Evolutionary conservation across 805 yeast species (phyloP), one percentile per base, ranked within the genome.

Genomic region (Saccharomycodes ludwigii): DNA sequence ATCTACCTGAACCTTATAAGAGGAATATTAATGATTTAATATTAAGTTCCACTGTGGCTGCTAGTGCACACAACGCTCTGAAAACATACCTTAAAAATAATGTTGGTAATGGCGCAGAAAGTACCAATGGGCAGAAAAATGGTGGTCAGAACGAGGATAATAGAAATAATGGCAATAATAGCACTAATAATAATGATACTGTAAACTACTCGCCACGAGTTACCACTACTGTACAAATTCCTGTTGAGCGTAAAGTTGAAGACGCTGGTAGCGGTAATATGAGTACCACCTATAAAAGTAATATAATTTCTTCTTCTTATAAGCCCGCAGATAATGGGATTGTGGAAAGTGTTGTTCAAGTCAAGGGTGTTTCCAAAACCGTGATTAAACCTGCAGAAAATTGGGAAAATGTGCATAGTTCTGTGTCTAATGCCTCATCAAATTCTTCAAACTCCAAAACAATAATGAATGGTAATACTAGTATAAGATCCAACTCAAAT

Each of bases 351-450:
- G 76, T 84, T 12, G 73, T 84, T n/a, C 79, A 76, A 31, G 79
- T 79, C 18, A 75, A 77, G 48, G 95, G 95, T 33, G 80, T 81
- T 14, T 75, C 73, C 44, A 84, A 84, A 61, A 83, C 93, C 3
- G 80, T 84, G 38, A 83, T 84, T 45, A 88, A 79, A 44, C 76
- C 73, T 33, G 65, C 68, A 5, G 54, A 69, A 39, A 67, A 60
- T 34, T 59, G 62, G 24, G 73, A 70, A n/a, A n/a, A n/a, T n/a
- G n/a, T n/a, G n/a, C n/a, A n/a, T n/a, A n/a, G n/a, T n/a, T 29
- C 25, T 5, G 27, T 33, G 4, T 25, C 11, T 10, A 38, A 21
- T 4, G 14, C 27, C 3, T 27, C 8, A 18, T 32, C 30, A 2
- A 25, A 4, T 2, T 13, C n/a, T 4, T 16, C 16, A n/a, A n/a